phyloP scores from a whole-genome alignment of 257 asterid species.

The Leptodermis oblonga region DNA sequence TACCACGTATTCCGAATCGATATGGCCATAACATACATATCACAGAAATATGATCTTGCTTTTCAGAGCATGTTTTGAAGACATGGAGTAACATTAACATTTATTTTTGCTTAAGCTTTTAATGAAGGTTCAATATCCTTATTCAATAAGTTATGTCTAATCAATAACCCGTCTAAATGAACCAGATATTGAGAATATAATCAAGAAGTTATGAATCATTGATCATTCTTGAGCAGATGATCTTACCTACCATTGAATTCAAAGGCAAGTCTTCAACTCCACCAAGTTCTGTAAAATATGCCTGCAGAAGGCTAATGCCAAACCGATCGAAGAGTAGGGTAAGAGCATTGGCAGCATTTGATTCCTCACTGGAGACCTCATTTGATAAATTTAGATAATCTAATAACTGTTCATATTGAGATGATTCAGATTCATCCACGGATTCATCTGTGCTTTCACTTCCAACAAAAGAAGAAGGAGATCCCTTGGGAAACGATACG shows the following conservation, averaged over 20 bases:
- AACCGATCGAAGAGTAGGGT: conserved; percentile 65
- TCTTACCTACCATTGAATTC: conserved; percentile 94
- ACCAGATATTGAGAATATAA: not conserved
- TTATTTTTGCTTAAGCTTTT: not conserved
- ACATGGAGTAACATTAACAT: not conserved
- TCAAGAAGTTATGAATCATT: not conserved
- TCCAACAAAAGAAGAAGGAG: conserved; percentile 55
- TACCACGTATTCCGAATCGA: not conserved
- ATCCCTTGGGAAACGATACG: conserved; percentile 57
- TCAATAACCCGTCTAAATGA: not conserved
- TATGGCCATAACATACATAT: not conserved
- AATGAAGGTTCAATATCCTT: not conserved
- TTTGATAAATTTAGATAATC: conserved; percentile 61
- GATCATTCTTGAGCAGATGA: conserved; percentile 16
- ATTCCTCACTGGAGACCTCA: conserved; percentile 51
- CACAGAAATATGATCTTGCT: not conserved
- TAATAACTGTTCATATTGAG: conserved; percentile 64
- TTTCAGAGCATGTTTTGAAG: not conserved
- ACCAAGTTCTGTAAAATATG: conserved; percentile 50
- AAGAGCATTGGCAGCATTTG: conserved; percentile 57
- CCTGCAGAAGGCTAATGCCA: conserved; percentile 60
- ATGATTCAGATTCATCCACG: conserved; percentile 71
- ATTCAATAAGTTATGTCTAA: not conserved
- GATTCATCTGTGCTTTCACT: conserved; percentile 78
- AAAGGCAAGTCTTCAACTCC: conserved; percentile 57